Base-by-base conservation (phyloP, 2,329 filamentous ascomycete species). In the Knufia fluminis region DNA sequence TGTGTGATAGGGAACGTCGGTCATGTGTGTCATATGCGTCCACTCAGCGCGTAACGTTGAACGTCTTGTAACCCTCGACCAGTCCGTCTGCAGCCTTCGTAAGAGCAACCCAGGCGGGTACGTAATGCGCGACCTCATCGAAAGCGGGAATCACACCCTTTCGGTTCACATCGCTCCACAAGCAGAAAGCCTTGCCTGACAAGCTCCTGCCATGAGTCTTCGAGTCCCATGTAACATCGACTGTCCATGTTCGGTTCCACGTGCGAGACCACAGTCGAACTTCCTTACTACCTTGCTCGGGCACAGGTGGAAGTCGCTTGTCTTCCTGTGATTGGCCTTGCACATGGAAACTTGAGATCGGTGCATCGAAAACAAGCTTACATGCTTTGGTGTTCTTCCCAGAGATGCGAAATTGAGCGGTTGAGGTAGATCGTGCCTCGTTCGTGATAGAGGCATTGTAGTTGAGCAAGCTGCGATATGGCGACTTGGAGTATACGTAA, bases 101-200 rank as follows among this genome's bases (percentile, higher is more conserved):
- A 23, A 89, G 72, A 8, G 83, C 82, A 4, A 81, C 80, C 92
- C 92, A 98, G 3, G 73, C 70, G 0, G 92, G 92, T 57, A 82
- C 75, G 67, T 82, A 96, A 63, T 82, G 77, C 57, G 77, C 71
- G 43, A 86, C 73, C 67, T 97, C 90, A 58, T 92, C 85, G 46
- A 91, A 77, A 1, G 90, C 90, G 0, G 91, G 90, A 42, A 97
- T 89, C 1, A 75, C 74, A 2, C 79, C 83, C 2, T 68, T 66
- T 31, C 71, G 69, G 61, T 96, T 96, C 39, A 79, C 82, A 68
- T 98, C 92, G 60, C 84, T 88, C 89, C 90, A 97, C 26, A 86
- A 71, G 66, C 92, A 97, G 14, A 83, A 75, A 1, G 90, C 80
- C 28, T 71, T 75, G 1, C 89, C 86, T 55, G 73, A 75, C 28